phyloP scores from a whole-genome alignment of 2,329 filamentous ascomycete species.

The Trichoderma sp. region DNA sequence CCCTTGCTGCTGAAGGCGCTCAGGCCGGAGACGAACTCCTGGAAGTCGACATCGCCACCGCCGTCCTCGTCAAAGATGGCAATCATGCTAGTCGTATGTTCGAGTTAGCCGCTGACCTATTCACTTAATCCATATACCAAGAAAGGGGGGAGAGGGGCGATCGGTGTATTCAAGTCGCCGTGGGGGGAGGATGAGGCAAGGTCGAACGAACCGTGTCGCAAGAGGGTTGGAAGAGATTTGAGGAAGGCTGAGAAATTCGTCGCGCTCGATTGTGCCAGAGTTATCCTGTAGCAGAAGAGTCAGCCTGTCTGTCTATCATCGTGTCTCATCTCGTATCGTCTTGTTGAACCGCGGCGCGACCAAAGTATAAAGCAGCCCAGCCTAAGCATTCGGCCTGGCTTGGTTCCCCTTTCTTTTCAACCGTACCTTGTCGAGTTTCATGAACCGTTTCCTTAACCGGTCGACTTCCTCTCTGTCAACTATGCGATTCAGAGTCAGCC shows the following conservation, averaged over 20 bases:
- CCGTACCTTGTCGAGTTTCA: slow-evolving; percentile 96
- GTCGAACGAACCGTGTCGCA: slow-evolving; percentile 80
- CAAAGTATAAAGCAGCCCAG: not conserved
- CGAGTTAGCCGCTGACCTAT: not conserved
- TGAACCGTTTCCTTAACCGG: slow-evolving; percentile 92
- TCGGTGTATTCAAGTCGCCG: slow-evolving; percentile 13
- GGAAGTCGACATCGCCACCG: slow-evolving; percentile 96
- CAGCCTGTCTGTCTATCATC: slow-evolving; percentile 1
- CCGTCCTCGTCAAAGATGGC: slow-evolving; percentile 99
- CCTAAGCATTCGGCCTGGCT: not conserved
- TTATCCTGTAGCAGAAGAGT: slow-evolving; percentile 68
- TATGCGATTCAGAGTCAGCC: slow-evolving; percentile 43
- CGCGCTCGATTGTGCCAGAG: slow-evolving; percentile 96
- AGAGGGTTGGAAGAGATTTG: slow-evolving; percentile 98
- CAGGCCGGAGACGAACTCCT: slow-evolving; percentile 95
- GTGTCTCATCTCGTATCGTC: not conserved
- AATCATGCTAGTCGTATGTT: slow-evolving; percentile 73
- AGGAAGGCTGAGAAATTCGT: slow-evolving; percentile 95
- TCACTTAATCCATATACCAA: not conserved
- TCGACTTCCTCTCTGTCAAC: slow-evolving; percentile 98
- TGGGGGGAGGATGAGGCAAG: slow-evolving; percentile 9
- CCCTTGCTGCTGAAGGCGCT: slow-evolving; percentile 97
- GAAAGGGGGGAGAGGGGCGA: not conserved
- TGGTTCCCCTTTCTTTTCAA: not conserved
- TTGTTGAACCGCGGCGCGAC: not conserved